Conservation (phyloP, 352 stramenopile species). For the Phytophthora cryptogea region DNA sequence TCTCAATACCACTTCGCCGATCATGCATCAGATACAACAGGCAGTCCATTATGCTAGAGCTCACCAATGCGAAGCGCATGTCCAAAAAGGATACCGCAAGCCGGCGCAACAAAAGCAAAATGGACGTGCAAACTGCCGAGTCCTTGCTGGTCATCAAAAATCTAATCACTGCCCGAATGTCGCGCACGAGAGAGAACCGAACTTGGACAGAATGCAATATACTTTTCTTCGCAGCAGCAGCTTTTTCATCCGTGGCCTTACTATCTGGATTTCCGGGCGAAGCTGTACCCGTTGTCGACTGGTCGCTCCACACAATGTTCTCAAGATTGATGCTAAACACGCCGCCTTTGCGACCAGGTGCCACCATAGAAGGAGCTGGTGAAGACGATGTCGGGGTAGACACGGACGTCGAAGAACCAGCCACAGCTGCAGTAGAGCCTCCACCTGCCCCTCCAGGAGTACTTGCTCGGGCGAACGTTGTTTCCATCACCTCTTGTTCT, state of each 20-base stretch:
- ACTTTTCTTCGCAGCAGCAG: slow-evolving; percentile 22
- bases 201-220: slow-evolving; percentile 58
- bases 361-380: slow-evolving; percentile 25
- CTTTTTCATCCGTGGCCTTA: slow-evolving; percentile 30
- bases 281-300: slow-evolving; percentile 22
- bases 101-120: slow-evolving; percentile 63
- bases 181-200: slow-evolving; percentile 73
- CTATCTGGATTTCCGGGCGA: slow-evolving; percentile 20
- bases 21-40: slow-evolving; percentile 65
- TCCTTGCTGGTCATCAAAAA: slow-evolving; percentile 72
- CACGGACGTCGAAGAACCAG: slow-evolving; percentile 12
- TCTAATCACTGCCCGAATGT: slow-evolving; percentile 63
- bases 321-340: slow-evolving; percentile 81
- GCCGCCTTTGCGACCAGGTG: slow-evolving; percentile 49
- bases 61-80: slow-evolving; percentile 74
- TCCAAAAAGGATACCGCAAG: slow-evolving; percentile 73
- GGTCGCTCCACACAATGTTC: slow-evolving; percentile 85
- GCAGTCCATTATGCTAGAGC: slow-evolving; percentile 78
- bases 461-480: slow-evolving; percentile 60
- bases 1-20: slow-evolving; percentile 12
- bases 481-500: slow-evolving; percentile 74
- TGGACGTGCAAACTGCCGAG: slow-evolving; percentile 44
- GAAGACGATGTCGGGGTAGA: slow-evolving; percentile 28
- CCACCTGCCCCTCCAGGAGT: slow-evolving; percentile 16
- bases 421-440: slow-evolving; percentile 17